Base-by-base conservation (phyloP, 768 basidiomycete genomes). In the Suillus paluster region DNA sequence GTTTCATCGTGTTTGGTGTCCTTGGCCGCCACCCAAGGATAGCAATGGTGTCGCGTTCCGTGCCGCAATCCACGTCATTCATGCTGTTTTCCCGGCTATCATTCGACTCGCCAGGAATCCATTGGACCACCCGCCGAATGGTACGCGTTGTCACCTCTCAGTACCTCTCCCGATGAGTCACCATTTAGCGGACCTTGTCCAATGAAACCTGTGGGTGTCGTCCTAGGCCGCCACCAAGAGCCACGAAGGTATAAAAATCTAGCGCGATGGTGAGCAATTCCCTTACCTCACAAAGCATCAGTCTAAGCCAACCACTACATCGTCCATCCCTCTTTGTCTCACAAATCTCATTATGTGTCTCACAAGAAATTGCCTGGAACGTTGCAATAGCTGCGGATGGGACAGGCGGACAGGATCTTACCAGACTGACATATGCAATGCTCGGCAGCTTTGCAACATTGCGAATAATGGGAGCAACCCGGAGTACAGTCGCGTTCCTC, bases 201-300 rank as follows among this genome's bases (percentile, higher is more conserved):
- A 19, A 15, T 17, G 15, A 49, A 25, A 46, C 45, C 2, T 49
- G 17, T 25, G 46, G 15, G 7, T 9, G 8, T 27, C 25, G 6
- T 27, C 46, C 46, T 48, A 48, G 46, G 46, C 46, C 46, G 46
- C 46, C 46, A 48, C 46, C 46, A 17, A 27, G 48, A 27, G 23
- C 17, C 27, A 27, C 17, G 2, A 5, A 19, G 25, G 10, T 49
- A 49, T 49, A 49, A 49, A 49, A 49, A 49, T 49, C 2, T 9
- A 49, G 27, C 27, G 27, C 19, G 27, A 49, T 30, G 48, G 27
- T 49, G 17, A 49, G 48, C 25, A 30, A 30, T 49, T 19, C 10
- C 48, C 27, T 49, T 25, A 49, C 25, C 27, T 9, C 48, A 49
- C 48, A 30, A 49, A 30, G 4, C 19, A 49, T 30, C 9, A 49